A percentile compares a stretch with the other conserved stretches of the same genome.
Evolutionary conservation across 2,329 filamentous ascomycete species (phyloP).

Genomic region (Phyllosticta citrichinensis): DNA sequence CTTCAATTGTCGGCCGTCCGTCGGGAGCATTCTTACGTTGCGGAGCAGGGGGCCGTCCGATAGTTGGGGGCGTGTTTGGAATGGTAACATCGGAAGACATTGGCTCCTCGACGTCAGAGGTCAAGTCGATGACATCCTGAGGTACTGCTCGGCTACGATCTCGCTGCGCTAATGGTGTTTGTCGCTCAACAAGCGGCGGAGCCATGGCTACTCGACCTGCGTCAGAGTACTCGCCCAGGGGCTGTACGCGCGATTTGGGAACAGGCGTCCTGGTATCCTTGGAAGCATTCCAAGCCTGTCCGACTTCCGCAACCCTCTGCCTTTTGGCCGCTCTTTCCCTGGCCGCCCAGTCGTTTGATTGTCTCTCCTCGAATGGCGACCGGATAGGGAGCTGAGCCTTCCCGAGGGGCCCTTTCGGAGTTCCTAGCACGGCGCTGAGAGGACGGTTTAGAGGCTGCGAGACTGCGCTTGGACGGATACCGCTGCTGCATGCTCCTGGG

Average conservation of each 20-base stretch:
- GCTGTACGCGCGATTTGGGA: background rate
- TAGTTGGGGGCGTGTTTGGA: conserved; percentile 1
- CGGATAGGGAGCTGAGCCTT: conserved; percentile 47
- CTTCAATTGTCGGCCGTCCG: too few relatives aligned
- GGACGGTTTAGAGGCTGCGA: conserved; percentile 46
- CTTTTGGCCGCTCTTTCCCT: conserved; percentile 30
- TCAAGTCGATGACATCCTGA: conserved; percentile 4
- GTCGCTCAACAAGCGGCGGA: background rate
- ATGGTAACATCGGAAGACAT: conserved; percentile 9
- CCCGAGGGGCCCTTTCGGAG: conserved; percentile 52
- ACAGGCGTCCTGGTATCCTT: conserved; percentile 11
- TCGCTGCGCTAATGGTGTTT: background rate
- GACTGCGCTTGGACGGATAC: conserved; percentile 11
- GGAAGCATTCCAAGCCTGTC: conserved; percentile 14
- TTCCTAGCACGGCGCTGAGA: conserved; percentile 54
- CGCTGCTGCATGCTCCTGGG: background rate
- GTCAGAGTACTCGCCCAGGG: too few relatives aligned
- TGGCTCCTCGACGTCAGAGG: conserved; percentile 3
- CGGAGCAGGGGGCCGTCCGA: conserved; percentile 4
- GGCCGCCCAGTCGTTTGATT: conserved; percentile 19
- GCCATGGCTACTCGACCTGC: background rate
- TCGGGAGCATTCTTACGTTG: conserved; percentile 7
- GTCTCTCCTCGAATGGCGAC: conserved; percentile 55
- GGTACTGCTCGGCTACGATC: background rate
- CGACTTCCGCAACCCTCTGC: conserved; percentile 20